Evolutionary conservation across 208 protist species (phyloP), one percentile per base, ranked within the genome.

Genomic region (Wallacemonas sp.): DNA sequence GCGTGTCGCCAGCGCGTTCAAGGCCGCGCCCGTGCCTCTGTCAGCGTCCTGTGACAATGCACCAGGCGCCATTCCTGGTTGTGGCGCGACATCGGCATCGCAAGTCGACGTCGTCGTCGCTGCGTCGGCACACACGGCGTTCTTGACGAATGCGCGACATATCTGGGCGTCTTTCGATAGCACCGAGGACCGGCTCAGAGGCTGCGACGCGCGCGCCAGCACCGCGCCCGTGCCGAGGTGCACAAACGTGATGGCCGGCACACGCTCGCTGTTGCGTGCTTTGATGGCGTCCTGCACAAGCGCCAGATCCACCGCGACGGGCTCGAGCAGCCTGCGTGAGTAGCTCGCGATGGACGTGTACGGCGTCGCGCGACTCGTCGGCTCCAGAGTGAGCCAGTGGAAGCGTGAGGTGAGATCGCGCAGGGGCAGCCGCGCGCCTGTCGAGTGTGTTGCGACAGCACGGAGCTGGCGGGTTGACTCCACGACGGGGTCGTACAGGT

Each of bases 201-300:
- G 95, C 70, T 98, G 95, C 23, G 80, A 83, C 62, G 72, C 87
- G 30, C 96, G 80, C 1, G 79, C 84, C 1, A 96, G 76, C 2
- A 87, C 72, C 0, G 87, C 84, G 19, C 85, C 76, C 2, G 74
- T 85, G 34, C 73, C 63, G 24, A 87, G 70, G 64, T 90, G 80
- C 32, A 92, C 81, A 76, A 91, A 98, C 19, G 84, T 85, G 1
- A 98, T 57, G 3, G 75, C 83, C 17, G 92, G 95, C 48, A 98
- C 77, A 11, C 96, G 85, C 0, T 75, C 88, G 16, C 83, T 82
- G 19, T 83, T 88, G 41, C 96, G 87, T 52, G 88, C 94, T 32
- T 47, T 21, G 64, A 88, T 81, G 17, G 76, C 80, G 1, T 52
- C 66, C 29, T 70, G 32, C 39, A 97, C 54, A 60, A 88, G 38